A percentile compares a stretch with the other conserved stretches of the same genome.
These are phyloP conservation scores for Epichloe sp. DNA, from an alignment of 2,329 filamentous ascomycete species.

Conservation along the genomic window DNA sequence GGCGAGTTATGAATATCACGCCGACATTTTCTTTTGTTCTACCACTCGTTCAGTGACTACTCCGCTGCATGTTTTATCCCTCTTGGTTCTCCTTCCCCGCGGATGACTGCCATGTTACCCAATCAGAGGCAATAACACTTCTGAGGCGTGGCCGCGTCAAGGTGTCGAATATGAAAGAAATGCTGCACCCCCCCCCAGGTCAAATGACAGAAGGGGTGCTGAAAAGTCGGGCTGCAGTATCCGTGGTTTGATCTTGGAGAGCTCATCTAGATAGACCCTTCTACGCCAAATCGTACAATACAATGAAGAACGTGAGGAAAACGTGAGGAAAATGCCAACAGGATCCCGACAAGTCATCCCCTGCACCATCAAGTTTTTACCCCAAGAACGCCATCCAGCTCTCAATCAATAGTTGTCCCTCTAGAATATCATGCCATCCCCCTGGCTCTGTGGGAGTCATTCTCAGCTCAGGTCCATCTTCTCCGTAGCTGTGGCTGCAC, in stretches of 20 bases:
- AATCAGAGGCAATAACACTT: no score
- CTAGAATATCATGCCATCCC: constrained; percentile 1
- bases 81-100: no score
- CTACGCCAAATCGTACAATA: constrained; percentile 14
- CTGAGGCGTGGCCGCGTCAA: no score
- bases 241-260: neutral
- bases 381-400: constrained; percentile 19
- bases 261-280: constrained; percentile 9
- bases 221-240: neutral
- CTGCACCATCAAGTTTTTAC: constrained; percentile 1
- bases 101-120: no score
- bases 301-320: neutral
- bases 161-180: no score
- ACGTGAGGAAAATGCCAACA: neutral
- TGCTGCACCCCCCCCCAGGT: no score
- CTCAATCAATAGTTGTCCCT: constrained; percentile 5
- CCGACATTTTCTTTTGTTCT: no score
- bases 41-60: no score
- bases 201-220: neutral
- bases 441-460: constrained; percentile 8
- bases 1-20: no score
- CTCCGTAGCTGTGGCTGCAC: constrained; percentile 24
- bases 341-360: neutral
- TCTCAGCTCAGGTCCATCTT: constrained; percentile 31
- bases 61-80: no score